Evolutionary conservation across 1,139 yeast genomes (phyloP).

Genomic region (Magnusiomyces tetraspermus): DNA sequence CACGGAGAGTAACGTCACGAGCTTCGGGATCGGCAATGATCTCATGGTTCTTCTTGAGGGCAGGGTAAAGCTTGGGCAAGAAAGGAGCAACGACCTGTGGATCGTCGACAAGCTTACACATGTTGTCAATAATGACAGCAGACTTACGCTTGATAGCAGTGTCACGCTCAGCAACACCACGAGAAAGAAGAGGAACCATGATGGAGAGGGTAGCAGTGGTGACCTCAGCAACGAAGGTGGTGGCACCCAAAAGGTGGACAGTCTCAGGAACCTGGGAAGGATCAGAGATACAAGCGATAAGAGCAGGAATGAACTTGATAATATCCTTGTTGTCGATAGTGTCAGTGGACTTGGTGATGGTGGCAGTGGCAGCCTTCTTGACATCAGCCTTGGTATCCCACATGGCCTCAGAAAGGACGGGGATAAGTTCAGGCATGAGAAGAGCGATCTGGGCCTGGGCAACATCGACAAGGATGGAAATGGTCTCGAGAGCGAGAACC

Average conservation of each 20-base stretch:
- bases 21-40: constrained; percentile 99
- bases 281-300: constrained; percentile 92
- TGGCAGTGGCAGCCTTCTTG: constrained; percentile 89
- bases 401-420: constrained; percentile 97
- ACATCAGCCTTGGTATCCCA: constrained; percentile 99
- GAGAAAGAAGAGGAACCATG: constrained; percentile 96
- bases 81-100: constrained; percentile 99
- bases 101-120: constrained; percentile 99
- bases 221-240: constrained; percentile 98
- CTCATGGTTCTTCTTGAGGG: constrained; percentile 84
- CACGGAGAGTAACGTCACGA: constrained; percentile 96
- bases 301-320: constrained; percentile 95
- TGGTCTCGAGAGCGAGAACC: constrained; percentile 78
- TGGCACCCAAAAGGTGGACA: constrained; percentile 97
- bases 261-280: constrained; percentile 98
- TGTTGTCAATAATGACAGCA: constrained; percentile 98
- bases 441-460: constrained; percentile 95
- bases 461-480: constrained; percentile 81
- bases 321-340: constrained; percentile 99
- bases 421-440: constrained; percentile 99
- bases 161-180: constrained; percentile 99
- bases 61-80: constrained; percentile 90
- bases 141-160: constrained; percentile 99
- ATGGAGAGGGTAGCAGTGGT: constrained; percentile 98
- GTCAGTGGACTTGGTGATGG: constrained; percentile 93